Conservation (phyloP, 2,329 filamentous ascomycete species). For the Colletotrichum tanaceti region DNA sequence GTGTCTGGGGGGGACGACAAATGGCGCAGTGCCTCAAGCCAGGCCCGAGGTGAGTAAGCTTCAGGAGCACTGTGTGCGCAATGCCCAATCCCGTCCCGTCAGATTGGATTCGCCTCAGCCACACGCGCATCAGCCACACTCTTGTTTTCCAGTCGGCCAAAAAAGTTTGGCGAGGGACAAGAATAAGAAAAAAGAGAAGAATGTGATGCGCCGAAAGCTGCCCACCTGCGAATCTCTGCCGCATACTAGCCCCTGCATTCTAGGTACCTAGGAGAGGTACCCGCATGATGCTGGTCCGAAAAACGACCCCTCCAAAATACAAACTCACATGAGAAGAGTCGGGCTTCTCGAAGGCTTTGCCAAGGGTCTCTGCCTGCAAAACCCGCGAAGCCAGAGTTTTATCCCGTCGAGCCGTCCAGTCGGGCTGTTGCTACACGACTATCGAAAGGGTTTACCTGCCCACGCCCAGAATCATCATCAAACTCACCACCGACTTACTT, state of each 20-base stretch:
- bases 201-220: conserved; percentile 2
- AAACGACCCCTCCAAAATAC: conserved; percentile 16
- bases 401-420: conserved; percentile 6
- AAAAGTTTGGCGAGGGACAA: not conserved
- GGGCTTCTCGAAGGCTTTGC: conserved; percentile 30
- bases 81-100: conserved; percentile 10
- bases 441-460: not conserved
- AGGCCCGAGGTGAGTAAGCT: not conserved
- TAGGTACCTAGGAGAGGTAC: conserved; percentile 24
- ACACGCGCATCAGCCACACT: conserved; percentile 24
- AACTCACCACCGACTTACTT: conserved; percentile 11
- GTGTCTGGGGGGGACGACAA: conserved; percentile 29
- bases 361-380: conserved; percentile 21
- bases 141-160: not conserved
- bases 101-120: conserved; percentile 5
- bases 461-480: not conserved
- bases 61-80: conserved; percentile 16
- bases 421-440: conserved; percentile 26
- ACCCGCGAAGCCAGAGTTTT: conserved; percentile 18
- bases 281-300: conserved; percentile 28
- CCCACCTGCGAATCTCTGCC: not conserved
- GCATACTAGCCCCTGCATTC: conserved; percentile 17
- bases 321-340: conserved; percentile 24
- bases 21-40: conserved; percentile 35
- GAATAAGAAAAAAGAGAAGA: conserved; percentile 2